Base-by-base conservation (phyloP, 257 asterid species). In the Penstemon davidsonii region DNA sequence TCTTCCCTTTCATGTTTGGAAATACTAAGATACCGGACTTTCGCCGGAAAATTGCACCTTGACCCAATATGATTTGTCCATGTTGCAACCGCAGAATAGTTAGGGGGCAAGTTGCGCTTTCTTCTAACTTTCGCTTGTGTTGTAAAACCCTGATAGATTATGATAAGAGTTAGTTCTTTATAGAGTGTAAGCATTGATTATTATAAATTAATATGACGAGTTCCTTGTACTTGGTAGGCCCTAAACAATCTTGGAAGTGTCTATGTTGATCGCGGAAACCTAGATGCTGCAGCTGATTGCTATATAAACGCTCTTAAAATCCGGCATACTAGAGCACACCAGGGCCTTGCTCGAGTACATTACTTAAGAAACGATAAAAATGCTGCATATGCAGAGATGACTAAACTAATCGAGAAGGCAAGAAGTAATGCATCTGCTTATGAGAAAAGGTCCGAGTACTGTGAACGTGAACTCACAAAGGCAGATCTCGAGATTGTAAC, bases 311-410 rank as follows among this genome's bases (percentile, higher is more conserved):
- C 99, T 78, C 98, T 94, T 67, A 87, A 87, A 75, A 87, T 94
- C 76, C 85, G 90, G 76, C 98, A 91, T 64, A 94, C 98, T 6
- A 86, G 99, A 40, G 99, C 99, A 61, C 98, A 94, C 80, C 98
- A 94, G 66, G 99, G 99, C 68, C 96, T 94, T 55, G 99, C 99
- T 46, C 99, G 99, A 13, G 99, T 91, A 75, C 95, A 91, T 85
- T 91, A 55, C 76, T 79, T 94, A 64, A 87, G 83, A 71, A 81
- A 94, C 36, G 96, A 94, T 57, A 94, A 91, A 75, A 82, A 76
- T 52, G 92, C 96, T 37, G 99, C 99, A 0, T 91, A 89, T 56
- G 87, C 88, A 12, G 99, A 94, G 86, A 94, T 94, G 96, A 91
- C 97, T 0, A 87, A 87, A 73, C 85, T 94, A 82, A 89, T 91